These are phyloP conservation scores for Eremothecium sinecaudum DNA, from an alignment of 1,139 yeast genomes.

Conservation along the genomic window DNA sequence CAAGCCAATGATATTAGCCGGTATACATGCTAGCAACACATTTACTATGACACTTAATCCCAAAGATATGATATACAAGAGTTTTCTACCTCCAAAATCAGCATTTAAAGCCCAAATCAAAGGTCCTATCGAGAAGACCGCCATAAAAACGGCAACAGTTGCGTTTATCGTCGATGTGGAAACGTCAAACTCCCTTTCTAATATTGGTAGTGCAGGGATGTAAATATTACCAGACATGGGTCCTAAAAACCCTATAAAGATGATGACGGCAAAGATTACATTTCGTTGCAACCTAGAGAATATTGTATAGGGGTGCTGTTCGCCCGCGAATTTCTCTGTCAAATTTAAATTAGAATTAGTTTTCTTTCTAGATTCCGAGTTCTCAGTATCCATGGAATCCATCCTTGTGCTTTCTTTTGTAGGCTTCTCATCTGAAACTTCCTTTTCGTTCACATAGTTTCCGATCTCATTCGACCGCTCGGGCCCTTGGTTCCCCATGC, in stretches of 20 bases:
- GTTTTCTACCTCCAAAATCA: constrained; percentile 50
- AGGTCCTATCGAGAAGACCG: constrained; percentile 45
- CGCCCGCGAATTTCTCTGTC: background rate
- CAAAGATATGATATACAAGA: constrained; percentile 40
- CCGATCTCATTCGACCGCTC: too few relatives aligned
- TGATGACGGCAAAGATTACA: constrained; percentile 21
- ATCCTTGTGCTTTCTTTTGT: too few relatives aligned
- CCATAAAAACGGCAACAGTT: constrained; percentile 54
- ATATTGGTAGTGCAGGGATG: constrained; percentile 45
- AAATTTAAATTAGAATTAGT: too few relatives aligned
- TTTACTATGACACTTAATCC: constrained; percentile 39
- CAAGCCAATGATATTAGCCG: constrained; percentile 39
- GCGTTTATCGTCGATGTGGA: constrained; percentile 44
- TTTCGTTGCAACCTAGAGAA: constrained; percentile 19
- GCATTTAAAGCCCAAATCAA: constrained; percentile 49
- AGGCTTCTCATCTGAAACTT: too few relatives aligned
- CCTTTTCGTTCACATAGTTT: too few relatives aligned
- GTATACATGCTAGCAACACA: constrained; percentile 40
- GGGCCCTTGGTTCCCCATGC: too few relatives aligned
- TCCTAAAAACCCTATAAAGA: constrained; percentile 42
- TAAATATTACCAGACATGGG: constrained; percentile 54
- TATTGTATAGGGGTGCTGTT: constrained; percentile 17
- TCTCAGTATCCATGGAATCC: too few relatives aligned
- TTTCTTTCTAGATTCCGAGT: too few relatives aligned
- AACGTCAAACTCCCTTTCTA: constrained; percentile 36